Base-by-base conservation (phyloP, 345 rosid genomes). In the Eutrema japonicum region DNA sequence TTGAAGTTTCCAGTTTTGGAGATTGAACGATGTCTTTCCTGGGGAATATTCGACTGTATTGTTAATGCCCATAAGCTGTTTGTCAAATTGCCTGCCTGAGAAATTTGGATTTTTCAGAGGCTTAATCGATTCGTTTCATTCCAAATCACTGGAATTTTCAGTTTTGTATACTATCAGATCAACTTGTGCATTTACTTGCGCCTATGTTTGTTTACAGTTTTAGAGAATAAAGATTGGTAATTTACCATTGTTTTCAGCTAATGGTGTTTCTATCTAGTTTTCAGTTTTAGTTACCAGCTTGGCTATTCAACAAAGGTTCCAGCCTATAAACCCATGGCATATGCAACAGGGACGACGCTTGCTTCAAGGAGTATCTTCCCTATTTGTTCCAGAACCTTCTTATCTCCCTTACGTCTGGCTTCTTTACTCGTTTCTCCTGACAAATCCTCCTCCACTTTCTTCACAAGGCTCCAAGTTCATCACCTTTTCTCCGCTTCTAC, bases 331-430 rank as follows among this genome's bases (percentile, higher is more conserved):
- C 50, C n/a, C 52, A 78, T 78, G 78, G 79, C 79, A 46, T 75
- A 79, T 48, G 77, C 76, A 54, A 48, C 78, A 40, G 80, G 75
- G 52, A 56, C 76, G 75, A 41, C 76, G 7, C 60, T 77, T 49
- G 84, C 79, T 76, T 65, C 84, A 38, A 78, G 82, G 60, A 74
- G 62, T 22, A 56, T 85, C 35, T 68, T 82, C 30, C 72, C 60
- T 71, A 50, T 79, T 49, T 82, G 77, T 22, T 74, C 78, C 30
- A 85, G 64, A 46, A 45, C 67, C 62, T 77, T 80, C 43, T 37
- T 75, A 63, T 70, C 77, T 51, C 78, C 88, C 41, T 70, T 79
- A 26, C 74, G 70, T 42, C 26, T 68, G 1, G 46, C 74, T 67
- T 62, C 78, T 42, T 64, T 78, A 4, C 65, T 78, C 32, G 55